Base-by-base conservation (phyloP, 169 alveolate species). In the Plasmodium gonderi region DNA sequence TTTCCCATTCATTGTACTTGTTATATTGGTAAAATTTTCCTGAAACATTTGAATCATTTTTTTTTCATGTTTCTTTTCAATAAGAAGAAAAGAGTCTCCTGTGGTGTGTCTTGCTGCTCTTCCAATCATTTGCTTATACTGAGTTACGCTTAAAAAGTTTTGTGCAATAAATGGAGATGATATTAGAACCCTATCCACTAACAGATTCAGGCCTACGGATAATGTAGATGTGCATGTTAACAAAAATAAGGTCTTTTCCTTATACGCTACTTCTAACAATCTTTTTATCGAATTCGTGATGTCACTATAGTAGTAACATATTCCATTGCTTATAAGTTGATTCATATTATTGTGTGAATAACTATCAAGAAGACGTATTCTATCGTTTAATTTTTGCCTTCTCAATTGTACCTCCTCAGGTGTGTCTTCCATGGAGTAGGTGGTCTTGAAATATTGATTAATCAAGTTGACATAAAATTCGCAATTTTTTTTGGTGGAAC, bases 71-170 rank as follows among this genome's bases (percentile, higher is more conserved):
- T 51, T 60, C 45, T 87, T 87, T 9, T 87, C 93, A 1, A 87
- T 45, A 31, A 87, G 23, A 1, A 87, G n/a, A 75, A 75, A 74
- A 12, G 93, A 87, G 29, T 87, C 93, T 54, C 93, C 93, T 44
- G 64, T 76, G n/a, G 64, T 87, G 42, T 74, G 45, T 64, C 93
- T 74, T 9, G 93, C 93, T 42, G 93, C 93, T 6, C 93, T 47
- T 17, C 93, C 93, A 51, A 87, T 87, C 93, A 87, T 87, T 47
- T 87, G 93, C 45, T 60, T 74, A 87, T 87, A 87, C 69, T 87
- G 93, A 14, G 93, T 87, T 4, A 54, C 5, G 9, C 89, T 74
- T 54, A 87, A 44, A 51, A 87, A 87, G 38, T 87, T 47, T n/a
- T 87, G 80, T 2, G 93, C 93, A 65, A 87, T 76, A 65, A 87